A percentile compares a stretch with the other conserved stretches of the same genome.
phyloP scores from a whole-genome alignment of 2,329 filamentous ascomycete genomes.

The Emergomyces orientalis region DNA sequence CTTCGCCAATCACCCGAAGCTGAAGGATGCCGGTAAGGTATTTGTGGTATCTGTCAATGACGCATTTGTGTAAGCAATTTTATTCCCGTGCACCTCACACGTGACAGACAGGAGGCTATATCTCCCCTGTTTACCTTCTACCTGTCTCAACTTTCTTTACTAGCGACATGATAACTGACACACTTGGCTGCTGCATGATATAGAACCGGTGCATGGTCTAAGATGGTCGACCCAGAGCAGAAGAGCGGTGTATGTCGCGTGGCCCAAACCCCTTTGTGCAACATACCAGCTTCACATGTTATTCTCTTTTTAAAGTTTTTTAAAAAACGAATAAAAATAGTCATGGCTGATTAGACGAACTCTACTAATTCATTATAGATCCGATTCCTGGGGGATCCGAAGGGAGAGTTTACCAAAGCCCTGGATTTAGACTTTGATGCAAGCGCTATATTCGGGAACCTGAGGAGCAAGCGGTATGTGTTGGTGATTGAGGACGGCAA shows the following conservation, averaged over 20 bases:
- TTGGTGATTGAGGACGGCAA: conserved; percentile 75
- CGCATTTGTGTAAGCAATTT: conserved; percentile 67
- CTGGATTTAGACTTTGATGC: conserved; percentile 77
- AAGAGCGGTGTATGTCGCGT: conserved; percentile 60
- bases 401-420: conserved; percentile 68
- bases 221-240: conserved; percentile 63
- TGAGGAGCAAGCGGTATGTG: conserved; percentile 80
- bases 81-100: background rate
- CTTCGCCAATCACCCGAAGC: conserved; percentile 69
- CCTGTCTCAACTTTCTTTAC: background rate
- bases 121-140: background rate
- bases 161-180: background rate
- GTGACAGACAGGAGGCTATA: background rate
- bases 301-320: too few relatives aligned
- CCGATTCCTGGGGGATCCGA: conserved; percentile 79
- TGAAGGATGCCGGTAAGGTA: conserved; percentile 71
- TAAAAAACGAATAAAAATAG: too few relatives aligned
- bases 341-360: background rate
- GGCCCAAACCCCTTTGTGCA: too few relatives aligned
- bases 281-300: too few relatives aligned
- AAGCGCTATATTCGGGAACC: conserved; percentile 67
- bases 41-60: conserved; percentile 93
- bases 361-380: conserved; percentile 45
- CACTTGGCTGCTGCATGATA: background rate
- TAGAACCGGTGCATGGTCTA: conserved; percentile 84